phyloP scores from a whole-genome alignment of 257 asterid species.

The Capsicum rhomboideum region DNA sequence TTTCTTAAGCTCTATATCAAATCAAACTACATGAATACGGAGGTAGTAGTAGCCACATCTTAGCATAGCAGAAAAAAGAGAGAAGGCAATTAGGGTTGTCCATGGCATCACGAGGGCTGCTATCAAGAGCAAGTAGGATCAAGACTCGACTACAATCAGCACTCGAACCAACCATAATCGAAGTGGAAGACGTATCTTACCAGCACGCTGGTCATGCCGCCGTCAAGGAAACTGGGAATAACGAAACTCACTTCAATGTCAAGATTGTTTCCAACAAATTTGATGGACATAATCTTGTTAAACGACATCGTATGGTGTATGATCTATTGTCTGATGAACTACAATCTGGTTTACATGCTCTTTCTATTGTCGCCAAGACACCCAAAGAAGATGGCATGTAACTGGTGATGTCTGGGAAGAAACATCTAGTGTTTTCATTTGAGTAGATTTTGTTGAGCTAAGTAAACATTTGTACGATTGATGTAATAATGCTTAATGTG shows the following conservation, averaged over 20 bases:
- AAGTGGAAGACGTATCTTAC: constrained; percentile 83
- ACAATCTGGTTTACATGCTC: constrained; percentile 79
- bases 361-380: constrained; percentile 76
- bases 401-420: background rate
- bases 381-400: constrained; percentile 57
- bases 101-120: constrained; percentile 62
- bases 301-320: constrained; percentile 84
- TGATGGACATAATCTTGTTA: constrained; percentile 71
- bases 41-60: too few species aligned
- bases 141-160: constrained; percentile 68
- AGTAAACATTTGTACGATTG: background rate
- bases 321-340: constrained; percentile 84
- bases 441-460: background rate
- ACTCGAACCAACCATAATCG: constrained; percentile 53
- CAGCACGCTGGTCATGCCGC: constrained; percentile 97
- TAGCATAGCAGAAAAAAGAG: too few species aligned
- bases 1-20: too few species aligned
- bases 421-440: background rate
- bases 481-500: background rate
- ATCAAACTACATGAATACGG: too few species aligned
- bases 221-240: constrained; percentile 46
- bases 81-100: background rate
- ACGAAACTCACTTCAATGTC: constrained; percentile 82
- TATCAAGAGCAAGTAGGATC: constrained; percentile 60
- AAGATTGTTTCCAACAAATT: constrained; percentile 56